These are phyloP conservation scores for Penicillium sclerotiorum DNA, from an alignment of 2,329 filamentous ascomycete species.

Conservation along the genomic window DNA sequence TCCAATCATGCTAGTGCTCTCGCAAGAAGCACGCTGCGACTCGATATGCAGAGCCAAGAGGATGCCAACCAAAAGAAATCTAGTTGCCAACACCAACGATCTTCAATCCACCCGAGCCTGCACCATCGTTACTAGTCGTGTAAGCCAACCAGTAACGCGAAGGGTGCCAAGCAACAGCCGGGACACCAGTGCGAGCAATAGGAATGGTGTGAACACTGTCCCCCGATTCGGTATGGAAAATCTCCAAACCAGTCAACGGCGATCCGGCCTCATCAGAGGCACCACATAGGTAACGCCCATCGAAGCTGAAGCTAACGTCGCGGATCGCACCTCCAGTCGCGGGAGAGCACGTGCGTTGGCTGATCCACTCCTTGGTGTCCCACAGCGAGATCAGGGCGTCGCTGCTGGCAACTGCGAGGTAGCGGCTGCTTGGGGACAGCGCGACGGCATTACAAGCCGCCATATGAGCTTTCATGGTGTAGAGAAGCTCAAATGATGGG, in stretches of 20 bases:
- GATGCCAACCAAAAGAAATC: constrained; percentile 4
- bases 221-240: constrained; percentile 54
- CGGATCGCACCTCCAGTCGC: constrained; percentile 48
- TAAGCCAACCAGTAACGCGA: constrained; percentile 54
- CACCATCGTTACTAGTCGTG: constrained; percentile 47
- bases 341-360: constrained; percentile 50
- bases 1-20: too few species aligned
- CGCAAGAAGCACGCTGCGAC: too few species aligned
- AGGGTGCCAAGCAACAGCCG: constrained; percentile 54
- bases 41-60: too few species aligned
- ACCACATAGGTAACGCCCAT: constrained; percentile 52
- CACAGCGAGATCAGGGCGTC: constrained; percentile 55
- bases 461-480: constrained; percentile 53
- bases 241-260: constrained; percentile 48
- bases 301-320: constrained; percentile 54
- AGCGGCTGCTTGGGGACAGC: constrained; percentile 51
- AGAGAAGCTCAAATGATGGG: constrained; percentile 47
- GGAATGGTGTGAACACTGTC: constrained; percentile 52
- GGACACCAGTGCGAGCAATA: constrained; percentile 43
- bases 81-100: constrained; percentile 52
- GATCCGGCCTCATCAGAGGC: constrained; percentile 51
- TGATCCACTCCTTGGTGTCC: constrained; percentile 56
- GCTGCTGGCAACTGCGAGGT: constrained; percentile 52
- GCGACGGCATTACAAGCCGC: constrained; percentile 51
- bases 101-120: constrained; percentile 46